Conservation (phyloP, 345 rosid genomes). For the Corchorus olitorius region DNA sequence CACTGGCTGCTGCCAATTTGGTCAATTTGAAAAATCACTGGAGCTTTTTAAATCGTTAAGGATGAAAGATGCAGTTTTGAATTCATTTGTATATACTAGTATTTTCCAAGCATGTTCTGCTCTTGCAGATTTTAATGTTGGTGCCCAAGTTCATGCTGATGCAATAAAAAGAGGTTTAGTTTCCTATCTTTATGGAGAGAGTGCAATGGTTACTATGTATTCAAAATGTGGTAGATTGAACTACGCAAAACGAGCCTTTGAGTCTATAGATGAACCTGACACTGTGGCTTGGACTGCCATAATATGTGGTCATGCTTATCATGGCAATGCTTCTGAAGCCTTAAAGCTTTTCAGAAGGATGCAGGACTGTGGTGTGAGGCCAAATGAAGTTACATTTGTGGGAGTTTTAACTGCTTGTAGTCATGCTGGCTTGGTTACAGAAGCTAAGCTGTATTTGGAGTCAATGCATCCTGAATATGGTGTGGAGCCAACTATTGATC, state of each 20-base stretch:
- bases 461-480: conserved; percentile 49
- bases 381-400: conserved; percentile 69
- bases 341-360: conserved; percentile 56
- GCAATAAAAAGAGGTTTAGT: conserved; percentile 63
- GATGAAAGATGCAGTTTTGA: conserved; percentile 37
- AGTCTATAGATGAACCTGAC: conserved; percentile 58
- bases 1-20: conserved; percentile 62
- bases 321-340: conserved; percentile 69
- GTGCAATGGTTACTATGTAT: conserved; percentile 72
- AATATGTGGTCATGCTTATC: conserved; percentile 68
- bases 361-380: conserved; percentile 46
- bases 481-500: conserved; percentile 64
- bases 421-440: conserved; percentile 62
- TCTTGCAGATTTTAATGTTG: conserved; percentile 59
- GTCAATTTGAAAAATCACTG: conserved; percentile 54
- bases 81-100: conserved; percentile 66
- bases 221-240: conserved; percentile 69
- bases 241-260: conserved; percentile 56
- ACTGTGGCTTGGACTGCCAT: conserved; percentile 80
- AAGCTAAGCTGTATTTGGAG: conserved; percentile 52
- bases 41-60: conserved; percentile 55
- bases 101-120: conserved; percentile 71
- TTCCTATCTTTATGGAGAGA: conserved; percentile 59
- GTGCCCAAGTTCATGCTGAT: conserved; percentile 78
- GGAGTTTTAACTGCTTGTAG: conserved; percentile 77